phyloP scores from a whole-genome alignment of 108 stramenopile genomes.

The Cyclostephanos tholiformis region DNA sequence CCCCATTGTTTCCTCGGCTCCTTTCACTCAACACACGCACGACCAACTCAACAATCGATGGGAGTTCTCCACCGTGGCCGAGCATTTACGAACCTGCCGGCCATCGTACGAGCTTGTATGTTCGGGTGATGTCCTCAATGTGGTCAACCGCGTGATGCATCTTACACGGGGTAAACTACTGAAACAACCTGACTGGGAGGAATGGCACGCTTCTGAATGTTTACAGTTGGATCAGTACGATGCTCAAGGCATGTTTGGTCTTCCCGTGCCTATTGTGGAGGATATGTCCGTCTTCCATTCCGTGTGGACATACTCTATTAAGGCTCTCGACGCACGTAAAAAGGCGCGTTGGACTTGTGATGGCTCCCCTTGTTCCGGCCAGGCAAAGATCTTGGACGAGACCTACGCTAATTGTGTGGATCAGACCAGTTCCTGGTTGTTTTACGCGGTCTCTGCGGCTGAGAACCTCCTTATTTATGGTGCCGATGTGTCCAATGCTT shows the following conservation, averaged over 20 bases:
- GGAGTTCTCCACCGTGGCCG: neutral
- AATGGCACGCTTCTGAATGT: slow-evolving; percentile 3
- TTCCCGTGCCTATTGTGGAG: neutral
- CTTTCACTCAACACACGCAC: too few species aligned
- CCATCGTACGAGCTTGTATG: neutral
- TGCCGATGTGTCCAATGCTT: slow-evolving; percentile 45
- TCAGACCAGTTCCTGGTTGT: slow-evolving; percentile 26
- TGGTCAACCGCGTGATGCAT: neutral
- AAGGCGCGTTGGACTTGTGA: neutral
- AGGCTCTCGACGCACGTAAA: neutral
- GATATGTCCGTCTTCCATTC: neutral
- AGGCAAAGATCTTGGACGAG: neutral
- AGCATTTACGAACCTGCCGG: neutral
- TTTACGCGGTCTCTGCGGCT: slow-evolving; percentile 17
- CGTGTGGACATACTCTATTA: neutral
- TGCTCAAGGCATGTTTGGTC: slow-evolving; percentile 8
- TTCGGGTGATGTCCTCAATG: slow-evolving; percentile 4
- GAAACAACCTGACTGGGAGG: neutral
- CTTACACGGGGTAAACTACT: neutral
- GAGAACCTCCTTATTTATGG: too few species aligned
- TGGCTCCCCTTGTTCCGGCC: neutral
- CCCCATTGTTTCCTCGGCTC: too few species aligned
- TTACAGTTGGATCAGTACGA: slow-evolving; percentile 19
- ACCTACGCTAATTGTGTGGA: slow-evolving; percentile 15
- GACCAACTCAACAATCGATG: too few species aligned